phyloP scores from a whole-genome alignment of 176 grass and related monocot species.

The Carex myosuroides region DNA sequence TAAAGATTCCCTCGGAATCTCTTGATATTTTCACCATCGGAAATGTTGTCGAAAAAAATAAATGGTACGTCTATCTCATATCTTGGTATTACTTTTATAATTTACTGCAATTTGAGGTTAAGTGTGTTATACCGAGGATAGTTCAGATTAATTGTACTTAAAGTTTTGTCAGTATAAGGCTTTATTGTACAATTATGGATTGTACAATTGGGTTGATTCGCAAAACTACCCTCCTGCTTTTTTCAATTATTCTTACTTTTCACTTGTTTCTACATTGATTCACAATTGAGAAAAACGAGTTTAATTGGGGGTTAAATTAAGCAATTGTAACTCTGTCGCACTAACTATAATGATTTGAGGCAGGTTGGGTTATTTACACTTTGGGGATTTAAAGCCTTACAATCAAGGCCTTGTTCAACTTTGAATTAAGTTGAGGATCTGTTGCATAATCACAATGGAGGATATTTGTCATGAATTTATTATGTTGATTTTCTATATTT shows the following conservation, averaged over 20 bases:
- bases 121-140: background rate
- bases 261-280: background rate
- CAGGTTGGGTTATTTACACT: background rate
- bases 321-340: background rate
- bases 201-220: background rate
- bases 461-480: background rate
- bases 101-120: conserved; percentile 9
- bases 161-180: background rate
- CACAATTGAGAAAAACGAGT: background rate
- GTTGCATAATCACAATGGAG: background rate
- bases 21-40: conserved; percentile 86
- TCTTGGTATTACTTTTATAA: conserved; percentile 27
- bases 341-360: background rate
- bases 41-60: conserved; percentile 54
- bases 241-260: background rate
- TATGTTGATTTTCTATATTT: conserved; percentile 20
- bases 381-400: background rate
- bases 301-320: background rate
- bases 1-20: conserved; percentile 44
- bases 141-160: background rate
- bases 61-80: conserved; percentile 44
- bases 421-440: background rate
- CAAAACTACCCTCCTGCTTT: background rate
- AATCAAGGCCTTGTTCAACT: background rate
- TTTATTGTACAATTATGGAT: conserved; percentile 2